Percentiles rank a stretch among this genome's conserved stretches.
These are phyloP conservation scores for Tolypocladium guangdongense DNA, from an alignment of 2,329 filamentous ascomycete species.

Conservation along the genomic window DNA sequence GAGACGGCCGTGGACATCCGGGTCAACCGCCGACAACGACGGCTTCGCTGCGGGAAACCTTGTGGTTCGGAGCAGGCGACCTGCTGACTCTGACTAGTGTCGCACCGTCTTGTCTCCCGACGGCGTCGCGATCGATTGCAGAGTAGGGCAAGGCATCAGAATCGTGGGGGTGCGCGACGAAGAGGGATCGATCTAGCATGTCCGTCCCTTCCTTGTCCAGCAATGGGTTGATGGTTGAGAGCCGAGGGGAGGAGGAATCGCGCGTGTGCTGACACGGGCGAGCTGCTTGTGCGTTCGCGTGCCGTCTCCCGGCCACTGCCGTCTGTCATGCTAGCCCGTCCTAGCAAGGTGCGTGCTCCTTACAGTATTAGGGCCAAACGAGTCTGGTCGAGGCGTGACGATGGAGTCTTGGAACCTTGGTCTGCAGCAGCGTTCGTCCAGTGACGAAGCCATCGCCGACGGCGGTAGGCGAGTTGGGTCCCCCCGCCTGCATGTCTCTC, in stretches of 20 bases:
- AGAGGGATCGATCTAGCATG: background rate
- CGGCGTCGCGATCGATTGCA: background rate
- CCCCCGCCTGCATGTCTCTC: background rate
- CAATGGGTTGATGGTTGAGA: background rate
- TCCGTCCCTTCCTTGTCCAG: background rate
- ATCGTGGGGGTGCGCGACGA: background rate
- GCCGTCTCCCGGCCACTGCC: slow-evolving; percentile 2
- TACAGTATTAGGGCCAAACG: background rate
- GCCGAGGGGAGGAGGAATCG: no score
- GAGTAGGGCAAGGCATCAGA: background rate
- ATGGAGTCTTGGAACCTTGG: background rate
- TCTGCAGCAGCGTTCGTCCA: background rate
- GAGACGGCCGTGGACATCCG: background rate
- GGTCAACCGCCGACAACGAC: background rate
- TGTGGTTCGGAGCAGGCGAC: background rate
- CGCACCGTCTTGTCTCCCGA: background rate
- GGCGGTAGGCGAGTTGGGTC: background rate
- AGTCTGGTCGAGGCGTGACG: background rate
- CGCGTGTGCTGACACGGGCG: no score
- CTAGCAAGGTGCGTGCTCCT: background rate
- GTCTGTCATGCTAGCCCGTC: background rate
- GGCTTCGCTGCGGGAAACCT: background rate
- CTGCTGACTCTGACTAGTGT: background rate
- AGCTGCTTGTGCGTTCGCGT: slow-evolving; percentile 8
- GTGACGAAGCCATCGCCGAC: background rate